Evolutionary conservation across 2,329 filamentous ascomycete species (phyloP).

Genomic region (Ceratocystis diversiconidia): DNA sequence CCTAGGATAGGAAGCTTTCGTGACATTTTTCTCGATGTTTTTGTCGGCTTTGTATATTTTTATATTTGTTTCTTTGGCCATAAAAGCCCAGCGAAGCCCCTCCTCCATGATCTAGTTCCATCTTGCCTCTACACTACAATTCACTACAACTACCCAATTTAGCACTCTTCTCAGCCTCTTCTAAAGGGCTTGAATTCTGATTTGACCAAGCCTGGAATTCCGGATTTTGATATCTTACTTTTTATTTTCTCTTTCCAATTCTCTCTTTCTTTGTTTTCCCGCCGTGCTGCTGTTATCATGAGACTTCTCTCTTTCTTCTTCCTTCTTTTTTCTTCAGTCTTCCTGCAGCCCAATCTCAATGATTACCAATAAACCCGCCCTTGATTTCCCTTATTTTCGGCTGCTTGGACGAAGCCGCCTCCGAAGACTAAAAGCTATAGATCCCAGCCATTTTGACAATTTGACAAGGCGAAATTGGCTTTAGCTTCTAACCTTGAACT

Average conservation of each 20-base stretch:
- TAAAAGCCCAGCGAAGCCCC: background rate
- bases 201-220: background rate
- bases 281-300: background rate
- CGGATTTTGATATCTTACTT: background rate
- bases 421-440: background rate
- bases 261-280: background rate
- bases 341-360: slow-evolving; percentile 2
- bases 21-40: background rate
- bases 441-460: background rate
- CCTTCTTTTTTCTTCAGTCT: background rate
- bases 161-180: background rate
- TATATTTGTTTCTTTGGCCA: background rate
- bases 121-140: background rate
- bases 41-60: background rate
- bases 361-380: slow-evolving; percentile 10
- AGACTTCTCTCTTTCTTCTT: background rate
- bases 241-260: background rate
- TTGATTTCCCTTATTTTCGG: slow-evolving; percentile 11
- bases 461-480: background rate
- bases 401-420: slow-evolving; percentile 9
- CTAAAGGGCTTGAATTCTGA: background rate
- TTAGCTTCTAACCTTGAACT: background rate
- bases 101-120: background rate
- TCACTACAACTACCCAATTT: background rate
- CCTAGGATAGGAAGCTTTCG: too few relatives aligned